Conservation (phyloP, 2,329 filamentous ascomycete species). For the Penicillium sp. region DNA sequence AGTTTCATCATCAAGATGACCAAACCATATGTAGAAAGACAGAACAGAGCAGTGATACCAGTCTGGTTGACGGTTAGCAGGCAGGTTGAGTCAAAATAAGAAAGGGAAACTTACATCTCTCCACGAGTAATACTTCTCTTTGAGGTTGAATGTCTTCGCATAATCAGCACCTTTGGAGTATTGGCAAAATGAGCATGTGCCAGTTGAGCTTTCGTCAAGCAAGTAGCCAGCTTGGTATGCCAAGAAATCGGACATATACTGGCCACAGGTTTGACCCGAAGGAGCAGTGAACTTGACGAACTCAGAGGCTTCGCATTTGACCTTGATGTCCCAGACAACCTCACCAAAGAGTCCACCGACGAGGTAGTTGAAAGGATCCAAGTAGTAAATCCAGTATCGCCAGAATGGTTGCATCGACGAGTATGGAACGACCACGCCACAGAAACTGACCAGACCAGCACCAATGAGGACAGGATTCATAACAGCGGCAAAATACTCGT, state of each 20-base stretch:
- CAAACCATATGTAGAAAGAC: conserved; percentile 43
- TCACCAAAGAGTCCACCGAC: conserved; percentile 42
- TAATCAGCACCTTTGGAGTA: conserved; percentile 36
- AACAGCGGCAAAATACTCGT: conserved; percentile 60
- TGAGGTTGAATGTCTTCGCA: conserved; percentile 35
- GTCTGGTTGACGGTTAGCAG: conserved; percentile 24
- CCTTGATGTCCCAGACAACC: conserved; percentile 42
- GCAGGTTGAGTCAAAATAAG: no score
- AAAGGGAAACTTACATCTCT: conserved; percentile 33
- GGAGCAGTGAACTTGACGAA: conserved; percentile 31
- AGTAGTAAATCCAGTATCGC: conserved; percentile 48
- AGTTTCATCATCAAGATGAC: conserved; percentile 54
- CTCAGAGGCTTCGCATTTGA: conserved; percentile 37
- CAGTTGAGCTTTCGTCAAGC: conserved; percentile 29
- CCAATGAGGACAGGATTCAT: conserved; percentile 59
- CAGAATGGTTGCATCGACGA: conserved; percentile 41
- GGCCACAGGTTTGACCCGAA: conserved; percentile 32
- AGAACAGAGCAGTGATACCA: conserved; percentile 48
- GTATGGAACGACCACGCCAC: conserved; percentile 43
- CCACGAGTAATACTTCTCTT: conserved; percentile 38
- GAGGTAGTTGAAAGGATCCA: conserved; percentile 47
- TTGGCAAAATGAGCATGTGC: conserved; percentile 33
- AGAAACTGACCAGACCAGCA: conserved; percentile 42
- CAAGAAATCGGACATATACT: conserved; percentile 38
- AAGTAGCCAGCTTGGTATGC: conserved; percentile 31